A percentile compares a stretch with the other conserved stretches of the same genome.
These are phyloP conservation scores for Leccinum rimulosum DNA, from an alignment of 768 basidiomycete species.

Conservation along the genomic window DNA sequence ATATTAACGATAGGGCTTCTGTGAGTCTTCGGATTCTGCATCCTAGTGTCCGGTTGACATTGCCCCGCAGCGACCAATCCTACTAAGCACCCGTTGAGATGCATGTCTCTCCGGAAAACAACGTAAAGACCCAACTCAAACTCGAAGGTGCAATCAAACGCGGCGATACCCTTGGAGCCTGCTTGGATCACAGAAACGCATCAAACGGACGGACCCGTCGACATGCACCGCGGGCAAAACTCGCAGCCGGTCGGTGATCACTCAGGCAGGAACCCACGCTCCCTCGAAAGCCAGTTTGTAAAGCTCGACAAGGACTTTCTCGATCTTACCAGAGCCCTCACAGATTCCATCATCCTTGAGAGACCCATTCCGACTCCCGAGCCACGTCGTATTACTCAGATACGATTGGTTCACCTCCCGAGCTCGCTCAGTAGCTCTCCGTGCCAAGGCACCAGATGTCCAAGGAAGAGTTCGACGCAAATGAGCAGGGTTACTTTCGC, in stretches of 20 bases:
- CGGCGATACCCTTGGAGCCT: constrained; percentile 54
- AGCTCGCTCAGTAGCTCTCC: constrained; percentile 5
- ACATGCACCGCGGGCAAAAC: constrained; percentile 6
- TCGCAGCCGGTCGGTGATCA: constrained; percentile 21
- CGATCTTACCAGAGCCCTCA: constrained; percentile 56
- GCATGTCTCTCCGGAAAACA: constrained; percentile 52
- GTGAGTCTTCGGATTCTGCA: too few species aligned
- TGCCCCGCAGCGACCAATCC: neutral
- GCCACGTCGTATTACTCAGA: constrained; percentile 37
- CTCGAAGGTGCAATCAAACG: constrained; percentile 83
- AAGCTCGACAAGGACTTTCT: constrained; percentile 59
- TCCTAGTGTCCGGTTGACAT: too few species aligned
- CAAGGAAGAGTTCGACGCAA: constrained; percentile 85
- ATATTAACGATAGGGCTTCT: too few species aligned
- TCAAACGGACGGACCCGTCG: neutral
- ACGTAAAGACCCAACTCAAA: constrained; percentile 67
- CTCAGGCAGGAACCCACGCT: constrained; percentile 40
- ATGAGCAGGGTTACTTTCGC: constrained; percentile 81
- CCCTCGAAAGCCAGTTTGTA: constrained; percentile 68
- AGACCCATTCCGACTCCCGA: constrained; percentile 49
- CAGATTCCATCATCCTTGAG: constrained; percentile 48
- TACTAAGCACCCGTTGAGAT: constrained; percentile 6
- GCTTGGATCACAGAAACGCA: constrained; percentile 15
- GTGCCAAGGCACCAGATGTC: constrained; percentile 69
- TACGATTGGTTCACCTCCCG: constrained; percentile 9